phyloP scores from a whole-genome alignment of 192 early-diverging fungal genomes.

The Gigaspora rosea region DNA sequence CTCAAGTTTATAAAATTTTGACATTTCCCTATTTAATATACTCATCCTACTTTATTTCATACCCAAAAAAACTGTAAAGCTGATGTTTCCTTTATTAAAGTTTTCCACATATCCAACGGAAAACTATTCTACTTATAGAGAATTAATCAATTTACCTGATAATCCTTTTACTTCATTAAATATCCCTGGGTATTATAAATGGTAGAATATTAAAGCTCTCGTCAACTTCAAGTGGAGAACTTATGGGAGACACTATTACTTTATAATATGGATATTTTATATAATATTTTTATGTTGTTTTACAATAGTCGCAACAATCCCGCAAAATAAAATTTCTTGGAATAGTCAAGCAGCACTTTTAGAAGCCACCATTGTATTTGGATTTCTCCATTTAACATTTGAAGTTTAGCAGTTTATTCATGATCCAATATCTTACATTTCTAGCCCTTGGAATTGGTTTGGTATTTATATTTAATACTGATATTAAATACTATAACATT shows the following conservation, averaged over 20 bases:
- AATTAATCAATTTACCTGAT: too few species aligned
- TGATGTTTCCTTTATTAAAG: too few species aligned
- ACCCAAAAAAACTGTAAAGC: too few species aligned
- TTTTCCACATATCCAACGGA: too few species aligned
- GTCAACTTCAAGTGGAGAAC: constrained; percentile 6
- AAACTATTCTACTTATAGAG: too few species aligned
- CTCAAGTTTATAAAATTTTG: too few species aligned
- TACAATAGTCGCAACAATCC: neutral
- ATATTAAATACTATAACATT: too few species aligned
- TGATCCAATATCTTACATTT: neutral
- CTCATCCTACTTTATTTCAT: too few species aligned
- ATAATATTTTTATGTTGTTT: neutral
- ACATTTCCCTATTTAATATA: too few species aligned
- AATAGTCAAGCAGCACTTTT: neutral
- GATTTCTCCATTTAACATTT: neutral
- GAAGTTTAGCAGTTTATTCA: neutral
- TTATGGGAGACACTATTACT: constrained; percentile 6
- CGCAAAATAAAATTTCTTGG: neutral
- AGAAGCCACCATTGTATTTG: neutral
- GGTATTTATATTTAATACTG: neutral
- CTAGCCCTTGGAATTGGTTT: neutral
- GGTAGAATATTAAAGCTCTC: neutral
- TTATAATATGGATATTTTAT: neutral
- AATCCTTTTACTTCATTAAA: too few species aligned
- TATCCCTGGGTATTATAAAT: neutral